A percentile compares a stretch with the other conserved stretches of the same genome.
These are phyloP conservation scores for Xerocomus minutiporus DNA, from an alignment of 1,284 basidiomycete genomes.

Conservation along the genomic window DNA sequence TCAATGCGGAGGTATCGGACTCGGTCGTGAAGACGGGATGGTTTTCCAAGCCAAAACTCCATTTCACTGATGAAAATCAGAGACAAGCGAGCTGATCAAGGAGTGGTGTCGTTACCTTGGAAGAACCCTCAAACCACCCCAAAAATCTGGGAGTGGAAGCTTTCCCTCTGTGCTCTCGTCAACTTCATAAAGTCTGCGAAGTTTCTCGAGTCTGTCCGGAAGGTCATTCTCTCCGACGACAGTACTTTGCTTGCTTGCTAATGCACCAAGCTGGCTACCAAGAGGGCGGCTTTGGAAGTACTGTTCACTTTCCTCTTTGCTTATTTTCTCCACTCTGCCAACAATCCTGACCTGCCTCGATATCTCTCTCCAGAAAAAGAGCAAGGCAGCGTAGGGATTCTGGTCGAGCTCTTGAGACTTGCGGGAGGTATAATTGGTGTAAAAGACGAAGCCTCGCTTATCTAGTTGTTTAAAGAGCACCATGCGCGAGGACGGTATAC, in stretches of 20 bases:
- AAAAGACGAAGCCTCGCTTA: conserved; percentile 86
- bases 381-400: conserved; percentile 78
- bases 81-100: neutral
- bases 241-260: conserved; percentile 86
- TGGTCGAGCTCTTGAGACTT: conserved; percentile 79
- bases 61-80: conserved; percentile 47
- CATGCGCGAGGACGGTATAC: conserved; percentile 82
- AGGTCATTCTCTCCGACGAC: conserved; percentile 73
- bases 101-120: conserved; percentile 56
- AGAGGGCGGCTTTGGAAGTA: conserved; percentile 86
- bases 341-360: conserved; percentile 81
- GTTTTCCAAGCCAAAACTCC: conserved; percentile 93
- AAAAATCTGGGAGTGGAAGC: conserved; percentile 84
- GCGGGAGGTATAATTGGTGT: conserved; percentile 92
- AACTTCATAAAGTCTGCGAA: conserved; percentile 59
- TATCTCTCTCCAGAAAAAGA: conserved; percentile 91
- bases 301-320: conserved; percentile 64
- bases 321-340: conserved; percentile 79
- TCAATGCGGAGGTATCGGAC: conserved; percentile 71
- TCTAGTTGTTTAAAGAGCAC: conserved; percentile 93
- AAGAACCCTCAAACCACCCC: conserved; percentile 94
- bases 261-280: conserved; percentile 85
- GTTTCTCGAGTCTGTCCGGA: conserved; percentile 53
- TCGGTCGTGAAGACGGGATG: conserved; percentile 85
- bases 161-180: conserved; percentile 40